Evolutionary conservation across 768 basidiomycete species (phyloP), one percentile per base, ranked within the genome.

Genomic region (Epithele typhae): DNA sequence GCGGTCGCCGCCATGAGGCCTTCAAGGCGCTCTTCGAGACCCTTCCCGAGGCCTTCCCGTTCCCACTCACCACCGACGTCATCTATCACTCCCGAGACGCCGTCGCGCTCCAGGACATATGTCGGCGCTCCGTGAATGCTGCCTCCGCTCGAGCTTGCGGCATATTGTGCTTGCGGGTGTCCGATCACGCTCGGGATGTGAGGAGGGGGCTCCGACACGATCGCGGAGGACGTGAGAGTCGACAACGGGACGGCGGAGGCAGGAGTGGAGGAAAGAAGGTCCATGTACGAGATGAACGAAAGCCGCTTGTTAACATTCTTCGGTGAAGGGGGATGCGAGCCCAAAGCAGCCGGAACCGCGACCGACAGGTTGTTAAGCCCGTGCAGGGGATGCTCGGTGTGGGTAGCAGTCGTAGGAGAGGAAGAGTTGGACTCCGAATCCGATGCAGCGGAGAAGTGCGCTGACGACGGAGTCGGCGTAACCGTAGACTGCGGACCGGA

Each of bases 281-380:
- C 92, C 22, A 84, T 78, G 64, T 93, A 93, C 3, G 90, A 87
- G 67, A 94, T 78, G 73, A 93, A 95, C 0, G 90, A 92, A 10
- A 92, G 78, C 2, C 89, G 83, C 56, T 92, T 90, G 23, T 71
- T 69, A 2, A 73, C 64, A 43, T 74, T 56, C 40, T 73, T 70
- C 5, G 81, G 75, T 10, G 78, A 78, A 17, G 77, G 71, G 8
- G 72, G 69, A 44, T 57, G 58, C 15, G 61, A 47, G 44, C 59
- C 48, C 46, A 61, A 51, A 30, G 63, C 51, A 22, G 60, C 48
- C 25, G 62, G 57, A 42, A 59, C 43, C 40, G 55, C 48, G 53
- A 56, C 46, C 49, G 56, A 46, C 42, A 40, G 46, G 24, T 14
- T 48, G 18, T 32, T 40, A 33, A 38, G 49, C 30, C 54, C 57